Evolutionary conservation across 2,329 filamentous ascomycete genomes (phyloP).

Genomic region (Verticillium tricorpus): DNA sequence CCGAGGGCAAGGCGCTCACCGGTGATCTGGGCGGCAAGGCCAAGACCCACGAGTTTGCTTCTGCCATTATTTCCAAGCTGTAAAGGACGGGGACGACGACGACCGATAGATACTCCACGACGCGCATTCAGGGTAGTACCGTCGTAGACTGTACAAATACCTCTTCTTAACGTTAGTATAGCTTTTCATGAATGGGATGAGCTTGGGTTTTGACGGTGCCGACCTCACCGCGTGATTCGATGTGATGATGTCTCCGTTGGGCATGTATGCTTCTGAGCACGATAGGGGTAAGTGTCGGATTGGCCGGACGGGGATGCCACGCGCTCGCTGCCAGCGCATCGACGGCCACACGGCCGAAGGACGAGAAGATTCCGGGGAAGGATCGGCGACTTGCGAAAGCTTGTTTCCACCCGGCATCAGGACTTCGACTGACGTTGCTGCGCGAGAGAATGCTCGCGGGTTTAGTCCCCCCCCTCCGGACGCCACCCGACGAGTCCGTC

Average conservation of each 20-base stretch:
- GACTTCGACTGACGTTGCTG: background rate
- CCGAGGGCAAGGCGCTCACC: constrained; percentile 93
- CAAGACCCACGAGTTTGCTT: constrained; percentile 92
- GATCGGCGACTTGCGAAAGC: background rate
- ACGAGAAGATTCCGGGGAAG: background rate
- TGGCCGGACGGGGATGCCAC: background rate
- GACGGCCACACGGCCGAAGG: background rate
- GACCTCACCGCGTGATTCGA: background rate
- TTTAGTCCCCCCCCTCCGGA: background rate
- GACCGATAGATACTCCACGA: constrained; percentile 8
- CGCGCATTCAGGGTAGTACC: constrained; percentile 8
- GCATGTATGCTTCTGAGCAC: background rate
- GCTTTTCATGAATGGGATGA: constrained; percentile 13
- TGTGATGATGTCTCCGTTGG: background rate
- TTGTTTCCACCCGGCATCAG: background rate
- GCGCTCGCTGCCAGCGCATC: background rate
- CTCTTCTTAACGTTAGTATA: constrained; percentile 12
- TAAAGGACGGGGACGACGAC: constrained; percentile 28
- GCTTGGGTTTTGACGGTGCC: background rate
- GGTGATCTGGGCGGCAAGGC: constrained; percentile 94
- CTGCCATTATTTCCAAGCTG: constrained; percentile 76
- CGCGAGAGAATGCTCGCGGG: background rate
- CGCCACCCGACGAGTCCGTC: background rate
- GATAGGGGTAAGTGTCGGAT: background rate
- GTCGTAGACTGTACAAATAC: constrained; percentile 15